phyloP scores from a whole-genome alignment of 176 grass and related monocot species.

The Eleusine coracana region DNA sequence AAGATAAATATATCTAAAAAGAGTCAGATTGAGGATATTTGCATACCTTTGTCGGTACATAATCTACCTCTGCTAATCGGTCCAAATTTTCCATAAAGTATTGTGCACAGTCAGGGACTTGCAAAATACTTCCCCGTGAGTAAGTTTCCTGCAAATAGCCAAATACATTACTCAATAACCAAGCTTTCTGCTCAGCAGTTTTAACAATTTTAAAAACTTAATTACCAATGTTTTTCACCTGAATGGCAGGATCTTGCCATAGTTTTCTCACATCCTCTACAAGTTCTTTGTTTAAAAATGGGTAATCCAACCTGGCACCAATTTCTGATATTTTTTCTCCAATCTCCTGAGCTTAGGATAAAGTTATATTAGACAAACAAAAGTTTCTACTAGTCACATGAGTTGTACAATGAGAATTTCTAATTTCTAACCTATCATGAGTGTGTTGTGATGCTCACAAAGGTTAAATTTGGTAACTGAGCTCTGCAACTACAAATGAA shows the following conservation, averaged over 20 bases:
- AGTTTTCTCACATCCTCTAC: constrained; percentile 61
- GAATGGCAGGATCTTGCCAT: constrained; percentile 93
- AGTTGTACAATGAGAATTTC: not conserved
- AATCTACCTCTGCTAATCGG: constrained; percentile 71
- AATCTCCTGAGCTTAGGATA: constrained; percentile 58
- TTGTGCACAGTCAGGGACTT: constrained; percentile 96
- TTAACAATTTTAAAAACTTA: constrained; percentile 18
- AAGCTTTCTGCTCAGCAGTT: not conserved
- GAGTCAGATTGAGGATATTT: not conserved
- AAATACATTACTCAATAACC: constrained; percentile 19
- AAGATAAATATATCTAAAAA: not conserved
- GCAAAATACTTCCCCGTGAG: constrained; percentile 74
- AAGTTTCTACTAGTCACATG: not conserved
- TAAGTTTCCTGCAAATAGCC: constrained; percentile 73
- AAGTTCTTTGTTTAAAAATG: constrained; percentile 73
- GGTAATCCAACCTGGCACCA: constrained; percentile 70
- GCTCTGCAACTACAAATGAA: constrained; percentile 6
- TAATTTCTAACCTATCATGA: not conserved
- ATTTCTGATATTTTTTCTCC: constrained; percentile 89
- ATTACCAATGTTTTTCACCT: constrained; percentile 51
- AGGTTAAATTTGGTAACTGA: constrained; percentile 5
- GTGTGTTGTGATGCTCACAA: not conserved
- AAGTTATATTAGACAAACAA: constrained; percentile 2
- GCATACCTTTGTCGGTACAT: constrained; percentile 90
- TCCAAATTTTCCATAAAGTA: constrained; percentile 98